Evolutionary conservation across 2,329 filamentous ascomycete genomes (phyloP), one percentile per base, ranked within the genome.

Genomic region (Aspergillus sclerotialis): DNA sequence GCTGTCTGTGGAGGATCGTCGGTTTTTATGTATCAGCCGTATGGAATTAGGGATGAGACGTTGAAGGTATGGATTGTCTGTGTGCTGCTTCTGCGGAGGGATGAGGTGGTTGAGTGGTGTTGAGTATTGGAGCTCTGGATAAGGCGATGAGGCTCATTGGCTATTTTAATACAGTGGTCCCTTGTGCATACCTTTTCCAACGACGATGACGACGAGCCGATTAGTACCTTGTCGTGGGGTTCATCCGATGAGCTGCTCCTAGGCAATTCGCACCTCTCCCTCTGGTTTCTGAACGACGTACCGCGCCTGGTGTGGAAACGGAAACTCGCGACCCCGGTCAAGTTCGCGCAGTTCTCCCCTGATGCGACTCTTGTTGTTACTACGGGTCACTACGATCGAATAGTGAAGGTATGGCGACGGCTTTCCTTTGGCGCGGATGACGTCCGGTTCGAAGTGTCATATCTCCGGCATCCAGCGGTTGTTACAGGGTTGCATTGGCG

Each of bases 391-490:
- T 78, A 85, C 54, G 92, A 96, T 59, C 75, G 82, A 33, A 67
- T 96, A 13, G 80, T 94, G 46, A 96, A 98, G 64, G 76, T 96
- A 49, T 98, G 93, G 92, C 78, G 88, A 43, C 76, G 90, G 34
- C 68, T 94, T 15, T 84, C 83, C 7, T 95, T 90, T 55, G 87
- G 87, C 10, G 75, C 78, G 1, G 82, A 87, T 38, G 83, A 93
- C 47, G 82, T 87, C 25, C 75, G 84, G 37, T 96, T 96, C 61
- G 90, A 96, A 50, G 81, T 94, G 50, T 80, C 81, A 17, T 96
- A 96, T 60, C 76, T 98, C 2, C 72, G 80, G n/a, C 92, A 98
- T 56, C 85, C 87, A 1, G 72, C 76, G 16, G 65, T 81, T 1
- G 79, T 98, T n/a, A 90, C 85, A 3, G 79, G 77, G 39, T 65